Evolutionary conservation across 805 yeast genomes (phyloP).

Genomic region (Blastobotrys terrestris): DNA sequence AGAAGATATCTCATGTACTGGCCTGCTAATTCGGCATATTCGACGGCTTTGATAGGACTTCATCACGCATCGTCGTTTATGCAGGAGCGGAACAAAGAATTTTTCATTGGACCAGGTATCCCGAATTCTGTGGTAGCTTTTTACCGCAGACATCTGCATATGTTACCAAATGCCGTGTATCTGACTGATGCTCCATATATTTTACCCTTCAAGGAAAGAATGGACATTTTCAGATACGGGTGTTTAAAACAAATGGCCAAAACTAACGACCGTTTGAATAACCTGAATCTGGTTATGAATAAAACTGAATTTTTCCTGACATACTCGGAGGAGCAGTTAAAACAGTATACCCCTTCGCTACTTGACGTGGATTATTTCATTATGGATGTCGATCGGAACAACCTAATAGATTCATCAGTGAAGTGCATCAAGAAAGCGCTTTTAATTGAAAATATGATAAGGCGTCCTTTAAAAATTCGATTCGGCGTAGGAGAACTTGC

Average conservation of each 20-base stretch:
- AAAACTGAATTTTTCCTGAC: background rate
- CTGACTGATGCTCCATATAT: background rate
- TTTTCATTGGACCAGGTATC: background rate
- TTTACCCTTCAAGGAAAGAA: background rate
- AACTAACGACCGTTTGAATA: background rate
- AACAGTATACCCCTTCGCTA: background rate
- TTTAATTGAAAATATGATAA: slow-evolving; percentile 10
- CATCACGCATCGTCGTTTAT: background rate
- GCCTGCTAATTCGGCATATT: background rate
- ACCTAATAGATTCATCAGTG: slow-evolving; percentile 17
- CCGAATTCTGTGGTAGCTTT: background rate
- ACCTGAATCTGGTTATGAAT: background rate
- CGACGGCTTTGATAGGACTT: background rate
- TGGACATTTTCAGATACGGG: background rate
- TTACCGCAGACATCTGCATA: background rate
- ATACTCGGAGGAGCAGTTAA: background rate
- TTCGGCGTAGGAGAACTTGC: slow-evolving; percentile 25
- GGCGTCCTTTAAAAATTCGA: slow-evolving; percentile 24
- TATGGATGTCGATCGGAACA: slow-evolving; percentile 18
- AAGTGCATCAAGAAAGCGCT: slow-evolving; percentile 11
- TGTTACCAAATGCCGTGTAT: background rate
- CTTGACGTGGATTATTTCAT: slow-evolving; percentile 9
- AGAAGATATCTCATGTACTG: background rate
- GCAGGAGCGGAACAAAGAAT: background rate
- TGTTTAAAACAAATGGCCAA: slow-evolving; percentile 9